These are phyloP conservation scores for Croton laevigatus DNA, from an alignment of 441 rosid species.

Conservation along the genomic window DNA sequence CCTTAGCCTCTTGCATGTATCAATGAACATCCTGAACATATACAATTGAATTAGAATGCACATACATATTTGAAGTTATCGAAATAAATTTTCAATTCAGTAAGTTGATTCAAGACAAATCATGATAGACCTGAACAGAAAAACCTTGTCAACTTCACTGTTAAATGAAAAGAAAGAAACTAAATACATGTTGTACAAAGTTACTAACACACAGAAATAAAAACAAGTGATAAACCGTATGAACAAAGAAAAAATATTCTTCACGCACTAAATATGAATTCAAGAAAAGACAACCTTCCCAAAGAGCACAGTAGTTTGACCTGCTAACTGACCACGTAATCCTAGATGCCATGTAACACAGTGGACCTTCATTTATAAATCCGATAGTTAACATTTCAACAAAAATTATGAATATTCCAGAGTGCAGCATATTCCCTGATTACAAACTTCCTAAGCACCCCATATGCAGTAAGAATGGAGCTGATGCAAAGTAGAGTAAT, in stretches of 20 bases:
- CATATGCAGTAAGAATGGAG: background rate
- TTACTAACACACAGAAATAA: background rate
- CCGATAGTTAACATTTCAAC: no score
- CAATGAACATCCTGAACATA: constrained; percentile 74
- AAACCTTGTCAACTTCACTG: background rate
- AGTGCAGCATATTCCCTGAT: background rate
- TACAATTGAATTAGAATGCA: background rate
- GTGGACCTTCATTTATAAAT: background rate
- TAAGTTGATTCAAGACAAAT: background rate
- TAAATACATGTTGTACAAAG: background rate
- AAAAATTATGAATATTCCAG: background rate
- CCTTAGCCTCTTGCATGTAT: constrained; percentile 80
- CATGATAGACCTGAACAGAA: background rate
- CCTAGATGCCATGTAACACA: background rate
- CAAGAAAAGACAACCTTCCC: background rate
- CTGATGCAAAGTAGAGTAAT: background rate
- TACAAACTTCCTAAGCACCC: background rate
- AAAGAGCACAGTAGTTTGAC: background rate
- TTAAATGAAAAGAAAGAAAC: background rate
- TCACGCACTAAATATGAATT: background rate
- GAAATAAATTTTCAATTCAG: background rate
- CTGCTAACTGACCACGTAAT: background rate
- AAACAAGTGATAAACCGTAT: background rate
- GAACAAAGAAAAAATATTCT: background rate
- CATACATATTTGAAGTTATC: background rate